Evolutionary conservation across 176 grass and related monocot species (phyloP), one percentile per base, ranked within the genome.

Genomic region (Tillandsia leiboldiana): DNA sequence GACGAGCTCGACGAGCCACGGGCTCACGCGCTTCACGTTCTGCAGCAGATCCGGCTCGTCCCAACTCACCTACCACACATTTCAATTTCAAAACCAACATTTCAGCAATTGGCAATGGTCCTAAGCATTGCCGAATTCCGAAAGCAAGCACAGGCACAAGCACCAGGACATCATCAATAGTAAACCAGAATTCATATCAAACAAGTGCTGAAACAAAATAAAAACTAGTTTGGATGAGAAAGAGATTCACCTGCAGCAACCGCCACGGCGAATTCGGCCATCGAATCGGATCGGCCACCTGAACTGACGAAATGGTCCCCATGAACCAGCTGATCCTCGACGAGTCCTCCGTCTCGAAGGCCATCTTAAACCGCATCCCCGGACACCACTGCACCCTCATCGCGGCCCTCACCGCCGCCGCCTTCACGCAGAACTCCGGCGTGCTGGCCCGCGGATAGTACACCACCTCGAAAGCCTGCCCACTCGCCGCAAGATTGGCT

Each of bases 21-120:
- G 94, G 74, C 76, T 85, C 71, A 99, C 89, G 63, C 84, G 76
- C 65, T 86, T 87, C 82, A 99, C 89, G 77, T 99, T 93, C 75
- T 85, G 80, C 58, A 93, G 68, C 2, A 99, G 84, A 24, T 93
- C 89, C 17, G 94, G 94, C 70, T 93, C 94, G 74, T 99, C 94
- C 94, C 94, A 99, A 12, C 57, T 80, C 63, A 99, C 94, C 94
- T 99, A 70, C 18, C 18, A 70, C 24, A 64, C 12, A 53, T 42
- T 42, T 42, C 51, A 56, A 18, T 67, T 81, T 74, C 70, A 3
- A 42, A 71, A 66, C 13, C 26, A 53, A 0, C 63, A 56, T 53
- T 67, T 63, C 27, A 26, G 61, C 29, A 6, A 9, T 20, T 24
- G 8, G 20, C n/a, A 18, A 5, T 1, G 2, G 11, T 22, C 12